Evolutionary conservation across 352 stramenopile species (phyloP), one percentile per base, ranked within the genome.

Genomic region (Pythium periplocum): DNA sequence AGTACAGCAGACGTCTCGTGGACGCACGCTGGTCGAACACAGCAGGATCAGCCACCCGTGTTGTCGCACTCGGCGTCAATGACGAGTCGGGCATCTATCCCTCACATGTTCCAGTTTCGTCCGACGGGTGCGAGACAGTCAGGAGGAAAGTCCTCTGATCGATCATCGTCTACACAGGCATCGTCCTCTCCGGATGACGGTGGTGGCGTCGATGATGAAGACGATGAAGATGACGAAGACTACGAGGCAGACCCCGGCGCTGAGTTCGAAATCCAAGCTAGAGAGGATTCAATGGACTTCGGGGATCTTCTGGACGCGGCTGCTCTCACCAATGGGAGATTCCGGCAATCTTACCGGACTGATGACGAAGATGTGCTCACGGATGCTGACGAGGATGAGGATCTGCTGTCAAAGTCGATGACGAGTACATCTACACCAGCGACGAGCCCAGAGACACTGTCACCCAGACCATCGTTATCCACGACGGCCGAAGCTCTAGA

Each of bases 81-180:
- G 17, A 26, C 17, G 17, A 59, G 55, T 10, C 55, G 59, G 4
- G 38, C 38, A 2, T 62, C 64, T 41, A 76, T 76, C 41, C 72
- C 74, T n/a, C 73, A 75, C 51, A 81, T 86, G 67, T 87, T 86
- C 38, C 71, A 82, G 51, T 83, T 88, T 42, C 73, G 75, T 1
- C 69, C 70, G 45, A 65, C 55, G 12, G 35, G 75, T 26, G 17
- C 17, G 17, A 26, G 17, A 26, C 17, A 26, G 63, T 30, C 62
- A 66, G 57, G 61, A 55, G 37, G 75, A 69, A 49, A 54, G 63
- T 55, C 51, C 55, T 81, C 48, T 45, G 73, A 10, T 57, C 65
- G 43, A 66, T 72, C 38, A 69, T 84, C 59, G 38, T 46, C 62
- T 7, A 45, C 55, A 10, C 51, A 46, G 8, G 54, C 55, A 17